These are phyloP conservation scores for Corrigiola litoralis DNA, from an alignment of 179 eudicot species.

Conservation along the genomic window DNA sequence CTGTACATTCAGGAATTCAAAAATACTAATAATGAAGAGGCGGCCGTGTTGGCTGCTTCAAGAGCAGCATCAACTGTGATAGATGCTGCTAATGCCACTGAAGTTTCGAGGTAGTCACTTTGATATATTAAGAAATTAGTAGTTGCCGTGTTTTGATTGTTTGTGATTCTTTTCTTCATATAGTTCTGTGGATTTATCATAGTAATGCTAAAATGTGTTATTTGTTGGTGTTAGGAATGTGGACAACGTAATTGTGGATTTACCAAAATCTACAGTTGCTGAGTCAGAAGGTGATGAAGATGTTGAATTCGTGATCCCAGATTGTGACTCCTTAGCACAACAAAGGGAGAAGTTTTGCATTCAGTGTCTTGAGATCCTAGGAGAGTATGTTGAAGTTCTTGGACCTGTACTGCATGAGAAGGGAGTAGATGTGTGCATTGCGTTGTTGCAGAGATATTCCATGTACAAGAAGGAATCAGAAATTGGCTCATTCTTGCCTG, in stretches of 20 bases:
- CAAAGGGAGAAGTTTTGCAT: conserved; percentile 83
- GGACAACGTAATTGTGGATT: conserved; percentile 30
- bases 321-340: conserved; percentile 52
- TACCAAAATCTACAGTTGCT: conserved; percentile 31
- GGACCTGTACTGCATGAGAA: conserved; percentile 94
- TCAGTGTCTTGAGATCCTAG: conserved; percentile 80
- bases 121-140: background rate
- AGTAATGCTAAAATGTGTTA: conserved; percentile 17
- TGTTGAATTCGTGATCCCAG: conserved; percentile 57
- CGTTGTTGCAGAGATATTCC: conserved; percentile 54
- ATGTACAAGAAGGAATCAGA: conserved; percentile 49
- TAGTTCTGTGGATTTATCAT: conserved; percentile 1
- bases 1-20: conserved; percentile 43
- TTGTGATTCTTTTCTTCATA: background rate
- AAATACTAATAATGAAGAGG: conserved; percentile 71
- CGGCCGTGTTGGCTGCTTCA: conserved; percentile 84
- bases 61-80: conserved; percentile 84
- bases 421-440: conserved; percentile 93
- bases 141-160: background rate
- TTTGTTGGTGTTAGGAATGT: conserved; percentile 42
- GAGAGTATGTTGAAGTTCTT: conserved; percentile 96
- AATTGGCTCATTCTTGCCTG: conserved; percentile 56
- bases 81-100: conserved; percentile 84
- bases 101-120: conserved; percentile 63
- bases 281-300: conserved; percentile 55